phyloP scores from a whole-genome alignment of 495 filamentous ascomycete species.

The Thermochaetoides thermophila region DNA sequence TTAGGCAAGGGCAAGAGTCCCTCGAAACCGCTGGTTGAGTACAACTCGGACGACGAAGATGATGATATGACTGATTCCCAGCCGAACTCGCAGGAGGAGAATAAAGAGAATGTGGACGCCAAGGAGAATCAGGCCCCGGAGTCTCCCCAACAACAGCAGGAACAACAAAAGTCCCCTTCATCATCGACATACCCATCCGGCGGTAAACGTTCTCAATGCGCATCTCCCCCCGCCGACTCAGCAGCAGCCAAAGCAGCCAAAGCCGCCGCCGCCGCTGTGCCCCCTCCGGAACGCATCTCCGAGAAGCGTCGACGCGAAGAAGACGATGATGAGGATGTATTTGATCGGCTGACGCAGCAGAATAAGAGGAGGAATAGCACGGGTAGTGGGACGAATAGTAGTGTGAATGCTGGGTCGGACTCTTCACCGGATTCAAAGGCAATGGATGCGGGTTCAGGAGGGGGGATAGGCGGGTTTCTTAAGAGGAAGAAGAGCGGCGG shows the following conservation, averaged over 20 bases:
- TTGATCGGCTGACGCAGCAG: constrained; percentile 53
- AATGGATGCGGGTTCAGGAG: constrained; percentile 10
- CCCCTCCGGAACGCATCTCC: constrained; percentile 62
- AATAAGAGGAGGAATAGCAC: constrained; percentile 48
- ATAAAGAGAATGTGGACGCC: constrained; percentile 6
- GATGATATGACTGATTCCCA: constrained; percentile 28
- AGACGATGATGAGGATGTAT: constrained; percentile 72
- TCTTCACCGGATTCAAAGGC: neutral
- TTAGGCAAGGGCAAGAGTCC: constrained; percentile 35
- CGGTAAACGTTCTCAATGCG: constrained; percentile 7
- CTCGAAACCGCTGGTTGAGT: constrained; percentile 73
- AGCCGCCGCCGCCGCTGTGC: constrained; percentile 17
- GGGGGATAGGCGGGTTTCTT: constrained; percentile 11
- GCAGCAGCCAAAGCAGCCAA: constrained; percentile 1
- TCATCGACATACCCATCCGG: neutral
- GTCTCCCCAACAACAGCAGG: neutral
- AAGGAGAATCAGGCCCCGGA: constrained; percentile 4
- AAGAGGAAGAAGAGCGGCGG: neutral
- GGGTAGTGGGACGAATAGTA: constrained; percentile 13
- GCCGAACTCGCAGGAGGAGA: constrained; percentile 6
- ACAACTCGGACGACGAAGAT: constrained; percentile 71
- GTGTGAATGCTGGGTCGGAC: neutral
- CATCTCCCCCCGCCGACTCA: constrained; percentile 12
- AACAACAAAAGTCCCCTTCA: constrained; percentile 8
- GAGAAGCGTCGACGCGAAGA: constrained; percentile 88